A percentile compares a stretch with the other conserved stretches of the same genome.
Conservation (phyloP, 2,329 filamentous ascomycete genomes). For the Aureobasidium sp. region DNA sequence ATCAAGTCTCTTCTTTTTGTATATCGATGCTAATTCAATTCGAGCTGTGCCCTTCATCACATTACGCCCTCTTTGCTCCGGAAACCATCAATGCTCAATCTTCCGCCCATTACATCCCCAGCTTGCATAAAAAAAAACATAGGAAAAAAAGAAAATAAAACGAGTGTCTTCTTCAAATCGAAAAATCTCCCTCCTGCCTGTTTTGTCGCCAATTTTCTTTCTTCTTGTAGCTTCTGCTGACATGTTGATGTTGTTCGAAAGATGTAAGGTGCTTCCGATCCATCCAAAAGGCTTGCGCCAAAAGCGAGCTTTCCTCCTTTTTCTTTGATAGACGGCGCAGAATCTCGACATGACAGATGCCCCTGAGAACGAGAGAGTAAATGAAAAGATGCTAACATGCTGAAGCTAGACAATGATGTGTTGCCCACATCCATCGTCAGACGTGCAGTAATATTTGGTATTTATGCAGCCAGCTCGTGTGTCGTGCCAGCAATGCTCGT, state of each 20-base stretch:
- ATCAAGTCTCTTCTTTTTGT: neutral
- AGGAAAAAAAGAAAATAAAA: slow-evolving; percentile 3
- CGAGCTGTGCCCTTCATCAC: neutral
- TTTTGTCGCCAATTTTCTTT: neutral
- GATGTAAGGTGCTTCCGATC: neutral
- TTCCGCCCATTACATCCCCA: slow-evolving; percentile 5
- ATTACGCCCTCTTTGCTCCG: neutral
- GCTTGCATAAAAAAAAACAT: slow-evolving; percentile 5
- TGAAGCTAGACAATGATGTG: slow-evolving; percentile 1
- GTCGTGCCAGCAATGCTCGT: neutral
- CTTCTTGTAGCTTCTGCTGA: neutral
- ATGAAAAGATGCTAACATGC: slow-evolving; percentile 9
- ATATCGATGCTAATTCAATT: neutral
- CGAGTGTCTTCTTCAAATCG: neutral
- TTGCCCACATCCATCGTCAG: neutral
- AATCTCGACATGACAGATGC: slow-evolving; percentile 10
- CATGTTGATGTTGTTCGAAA: neutral
- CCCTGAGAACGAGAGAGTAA: neutral
- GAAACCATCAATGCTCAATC: neutral
- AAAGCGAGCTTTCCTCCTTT: slow-evolving; percentile 8
- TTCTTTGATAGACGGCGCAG: slow-evolving; percentile 1
- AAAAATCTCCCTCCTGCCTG: neutral
- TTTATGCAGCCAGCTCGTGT: neutral
- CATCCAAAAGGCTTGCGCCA: slow-evolving; percentile 11
- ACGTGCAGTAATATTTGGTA: slow-evolving; percentile 2